Evolutionary conservation across 208 protist genomes (phyloP).

Genomic region (Crithidia expoeki): DNA sequence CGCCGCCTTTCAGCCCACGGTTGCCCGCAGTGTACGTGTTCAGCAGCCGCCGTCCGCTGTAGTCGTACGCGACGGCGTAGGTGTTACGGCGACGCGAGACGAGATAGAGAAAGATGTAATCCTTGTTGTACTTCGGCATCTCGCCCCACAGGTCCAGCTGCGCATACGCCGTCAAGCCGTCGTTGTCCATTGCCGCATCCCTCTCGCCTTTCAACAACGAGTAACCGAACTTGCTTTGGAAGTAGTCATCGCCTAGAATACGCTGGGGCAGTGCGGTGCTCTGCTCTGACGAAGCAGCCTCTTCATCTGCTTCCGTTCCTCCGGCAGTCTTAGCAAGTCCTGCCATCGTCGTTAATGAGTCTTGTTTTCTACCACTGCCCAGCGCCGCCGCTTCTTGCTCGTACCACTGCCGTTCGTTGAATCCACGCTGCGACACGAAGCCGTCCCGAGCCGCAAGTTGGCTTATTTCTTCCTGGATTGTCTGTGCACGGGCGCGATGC

Average conservation of each 20-base stretch:
- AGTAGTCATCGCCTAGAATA: constrained; percentile 80
- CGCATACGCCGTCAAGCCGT: constrained; percentile 52
- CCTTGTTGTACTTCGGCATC: constrained; percentile 87
- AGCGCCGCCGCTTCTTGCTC: constrained; percentile 48
- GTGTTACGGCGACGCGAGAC: constrained; percentile 87
- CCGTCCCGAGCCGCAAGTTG: constrained; percentile 57
- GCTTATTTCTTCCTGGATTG: constrained; percentile 62
- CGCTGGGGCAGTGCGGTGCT: constrained; percentile 50
- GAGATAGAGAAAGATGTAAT: constrained; percentile 89
- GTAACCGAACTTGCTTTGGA: constrained; percentile 80
- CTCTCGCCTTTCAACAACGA: constrained; percentile 63
- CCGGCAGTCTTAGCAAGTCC: no score
- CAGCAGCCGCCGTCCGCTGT: constrained; percentile 78
- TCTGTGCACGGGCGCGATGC: constrained; percentile 41
- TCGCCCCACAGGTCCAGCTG: constrained; percentile 90
- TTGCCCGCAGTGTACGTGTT: constrained; percentile 87
- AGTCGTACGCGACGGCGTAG: constrained; percentile 90
- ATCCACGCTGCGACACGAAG: constrained; percentile 69
- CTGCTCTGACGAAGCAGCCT: not conserved
- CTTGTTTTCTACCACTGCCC: not conserved
- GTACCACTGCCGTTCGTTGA: constrained; percentile 84
- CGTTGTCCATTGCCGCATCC: constrained; percentile 20
- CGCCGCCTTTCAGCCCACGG: constrained; percentile 84
- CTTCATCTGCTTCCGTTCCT: not conserved
- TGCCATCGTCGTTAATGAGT: no score